Percentiles rank a stretch among this genome's conserved stretches.
phyloP scores from a whole-genome alignment of 169 alveolate species.

The Cryptosporidium canis region DNA sequence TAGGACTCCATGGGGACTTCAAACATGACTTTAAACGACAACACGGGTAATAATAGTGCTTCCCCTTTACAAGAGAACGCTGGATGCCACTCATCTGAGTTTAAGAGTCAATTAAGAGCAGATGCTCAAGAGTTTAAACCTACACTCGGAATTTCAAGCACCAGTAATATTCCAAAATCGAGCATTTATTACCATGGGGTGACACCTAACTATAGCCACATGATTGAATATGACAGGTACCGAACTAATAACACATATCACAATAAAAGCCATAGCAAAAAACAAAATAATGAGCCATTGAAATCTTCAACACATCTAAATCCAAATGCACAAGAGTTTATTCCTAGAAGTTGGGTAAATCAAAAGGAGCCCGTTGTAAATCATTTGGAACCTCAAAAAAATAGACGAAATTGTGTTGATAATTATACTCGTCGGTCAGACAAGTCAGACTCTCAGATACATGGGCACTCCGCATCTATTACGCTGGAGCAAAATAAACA shows the following conservation, averaged over 20 bases:
- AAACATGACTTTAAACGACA: constrained; percentile 65
- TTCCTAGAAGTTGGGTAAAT: constrained; percentile 69
- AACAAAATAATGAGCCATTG: not conserved
- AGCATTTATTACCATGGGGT: constrained; percentile 61
- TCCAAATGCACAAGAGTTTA: constrained; percentile 69
- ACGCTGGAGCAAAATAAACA: not conserved
- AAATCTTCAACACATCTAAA: constrained; percentile 19
- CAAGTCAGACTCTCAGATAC: not conserved
- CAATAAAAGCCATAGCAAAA: constrained; percentile 1
- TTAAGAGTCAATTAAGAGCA: constrained; percentile 63
- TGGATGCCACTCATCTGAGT: constrained; percentile 25
- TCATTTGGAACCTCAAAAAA: not conserved
- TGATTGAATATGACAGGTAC: constrained; percentile 49
- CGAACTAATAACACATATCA: not conserved
- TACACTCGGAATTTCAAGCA: constrained; percentile 21
- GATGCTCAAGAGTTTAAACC: constrained; percentile 72
- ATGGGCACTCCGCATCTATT: not conserved
- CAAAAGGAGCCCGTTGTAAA: not conserved
- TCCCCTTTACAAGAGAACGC: not conserved
- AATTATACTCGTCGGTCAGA: not conserved
- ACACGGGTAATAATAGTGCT: constrained; percentile 14
- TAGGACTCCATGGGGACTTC: constrained; percentile 1
- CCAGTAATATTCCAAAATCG: constrained; percentile 8
- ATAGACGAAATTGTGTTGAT: not conserved
- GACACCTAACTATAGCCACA: constrained; percentile 27